Base-by-base conservation (phyloP, 352 stramenopile species). In the Pythium rishiriense region DNA sequence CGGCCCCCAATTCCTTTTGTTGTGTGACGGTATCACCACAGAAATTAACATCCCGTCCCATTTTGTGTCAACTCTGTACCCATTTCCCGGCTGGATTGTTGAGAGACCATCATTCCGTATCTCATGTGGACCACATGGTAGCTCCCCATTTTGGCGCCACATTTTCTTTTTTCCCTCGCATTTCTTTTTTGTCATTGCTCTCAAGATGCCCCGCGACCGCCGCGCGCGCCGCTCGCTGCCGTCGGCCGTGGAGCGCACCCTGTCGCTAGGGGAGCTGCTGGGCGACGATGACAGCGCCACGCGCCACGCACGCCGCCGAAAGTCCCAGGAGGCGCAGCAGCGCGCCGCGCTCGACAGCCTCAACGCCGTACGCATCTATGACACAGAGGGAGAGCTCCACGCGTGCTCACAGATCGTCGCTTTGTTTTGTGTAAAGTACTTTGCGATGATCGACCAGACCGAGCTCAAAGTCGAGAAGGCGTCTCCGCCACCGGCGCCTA, bases 391-490 rank as follows among this genome's bases (percentile, higher is more conserved):
- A 17, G 37, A 21, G 19, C n/a, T 43, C 37, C 37, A 21, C 37
- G n/a, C 14, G 14, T n/a, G 31, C 11, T 37, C 6, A 11, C 11
- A 21, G 37, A n/a, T 28, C 29, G 51, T 49, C 45, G 7, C n/a
- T 22, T 22, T 37, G 21, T 10, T 24, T 25, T 29, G 7, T 49
- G n/a, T n/a, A n/a, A n/a, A 73, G 66, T 73, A 73, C 50, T 73
- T 73, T 50, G 60, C 58, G 29, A 73, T 73, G 66, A 73, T 73
- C 55, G 66, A 73, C 48, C 19, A 68, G 54, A 73, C 66, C 2
- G 46, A 73, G n/a, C 55, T 73, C 39, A 56, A 45, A 39, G 66
- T 73, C 0, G 66, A 73, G 53, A 51, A 54, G 48, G 55, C 33
- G 9, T 31, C 50, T 22, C 29, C 19, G 41, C 48, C 43, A 11